Evolutionary conservation across 768 basidiomycete genomes (phyloP), one percentile per base, ranked within the genome.

Genomic region (Plicaturopsis crispa): DNA sequence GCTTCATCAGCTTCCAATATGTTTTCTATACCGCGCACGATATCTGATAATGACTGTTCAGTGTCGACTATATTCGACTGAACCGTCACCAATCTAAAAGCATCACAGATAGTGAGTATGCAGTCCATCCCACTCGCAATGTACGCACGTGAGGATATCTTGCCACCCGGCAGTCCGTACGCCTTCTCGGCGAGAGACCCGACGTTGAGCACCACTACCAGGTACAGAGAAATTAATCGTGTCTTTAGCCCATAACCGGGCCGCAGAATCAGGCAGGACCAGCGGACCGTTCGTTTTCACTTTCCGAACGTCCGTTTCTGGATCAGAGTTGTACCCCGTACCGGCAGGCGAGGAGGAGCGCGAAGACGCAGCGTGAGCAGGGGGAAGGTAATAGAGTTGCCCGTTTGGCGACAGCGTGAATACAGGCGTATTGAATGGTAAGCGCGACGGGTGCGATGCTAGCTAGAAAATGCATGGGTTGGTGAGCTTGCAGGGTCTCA

Each of bases 361-460:
- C 31, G 65, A 50, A 39, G 50, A 52, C 45, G 47, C 50, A 18
- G 43, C 48, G 31, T 56, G 46, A 4, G 59, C 47, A 26, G 60
- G 48, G 16, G 78, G 75, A 17, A 81, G 51, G 58, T 77, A 83
- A 47, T 75, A 80, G n/a, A 63, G 65, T 48, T 72, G 62, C 4
- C 72, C 75, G 13, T 70, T 72, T 6, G 82, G 81, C 11, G 74
- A 65, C 37, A 91, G 67, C 12, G 73, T 67, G 31, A 91, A 44
- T 12, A 90, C 59, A 6, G 89, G 64, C 2, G 84, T 78, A 51
- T 92, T 92, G 12, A 79, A 80, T 1, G 85, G 78, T 21, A 90
- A 56, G 34, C 65, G 64, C 37, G 50, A 69, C 1, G 61, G 54
- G 40, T 66, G 56, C n/a, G 50, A 43, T 35, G 61, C 61, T 23